Evolutionary conservation across 1,139 yeast species (phyloP), one percentile per base, ranked within the genome.

Genomic region (Lodderomyces elongisporus): DNA sequence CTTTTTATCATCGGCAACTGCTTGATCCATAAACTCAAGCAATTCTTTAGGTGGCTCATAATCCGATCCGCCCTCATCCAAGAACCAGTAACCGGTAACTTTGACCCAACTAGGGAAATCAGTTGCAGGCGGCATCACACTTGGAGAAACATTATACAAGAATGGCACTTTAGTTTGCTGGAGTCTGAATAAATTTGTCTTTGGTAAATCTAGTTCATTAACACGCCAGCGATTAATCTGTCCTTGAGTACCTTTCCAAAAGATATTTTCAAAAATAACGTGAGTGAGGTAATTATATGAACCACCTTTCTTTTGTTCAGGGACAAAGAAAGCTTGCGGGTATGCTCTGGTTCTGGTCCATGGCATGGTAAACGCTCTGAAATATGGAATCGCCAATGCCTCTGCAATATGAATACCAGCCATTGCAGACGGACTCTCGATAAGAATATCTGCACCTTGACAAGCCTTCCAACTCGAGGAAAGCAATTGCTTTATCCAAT

Each of bases 341-440:
- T 89, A 89, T 0, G 96, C 94, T 43, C 95, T 70, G 0, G 97
- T 89, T 45, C 95, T 64, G 0, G 96, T 85, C 97, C 97, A 89
- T 0, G 97, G 97, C 97, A 89, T 89, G 0, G 97, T 91, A 51
- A 89, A 91, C 0, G 97, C 96, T 47, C 97, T 68, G 66, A 85
- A 84, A 52, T 89, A 89, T 0, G 97, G 96, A 34, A 89, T 83
- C 13, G 79, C 76, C 37, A 89, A 59, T 0, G 95, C 94, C 53
- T 89, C 97, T 1, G 97, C 96, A 38, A 91, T 83, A 51, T 89
- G 97, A 27, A 89, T 75, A 8, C 97, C 97, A 8, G 83, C 91
- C 93, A 89, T 88, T 0, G 96, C 93, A 5, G 95, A 84, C 0
- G 97, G 97, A 25, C 95, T 83, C 52, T 89, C 97, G 40, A 89